Evolutionary conservation across 2,329 filamentous ascomycete genomes (phyloP).

Genomic region (Chrysoporthe austroafricana): DNA sequence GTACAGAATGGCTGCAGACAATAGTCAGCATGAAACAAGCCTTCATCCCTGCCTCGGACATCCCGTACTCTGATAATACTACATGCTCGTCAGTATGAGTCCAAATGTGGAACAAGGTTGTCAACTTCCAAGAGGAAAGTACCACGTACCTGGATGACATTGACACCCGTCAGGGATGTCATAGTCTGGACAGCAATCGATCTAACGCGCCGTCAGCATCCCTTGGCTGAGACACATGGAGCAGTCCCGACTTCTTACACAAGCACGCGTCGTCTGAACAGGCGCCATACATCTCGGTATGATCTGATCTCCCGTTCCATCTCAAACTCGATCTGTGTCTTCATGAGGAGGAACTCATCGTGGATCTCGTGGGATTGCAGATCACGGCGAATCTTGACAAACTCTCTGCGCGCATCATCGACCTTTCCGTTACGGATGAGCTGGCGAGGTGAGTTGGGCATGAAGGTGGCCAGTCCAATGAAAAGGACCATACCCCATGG

Average conservation of each 20-base stretch:
- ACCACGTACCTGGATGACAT: slow-evolving; percentile 50
- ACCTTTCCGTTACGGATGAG: slow-evolving; percentile 53
- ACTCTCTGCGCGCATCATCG: slow-evolving; percentile 52
- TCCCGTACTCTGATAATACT: slow-evolving; percentile 30
- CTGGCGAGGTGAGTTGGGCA: slow-evolving; percentile 58
- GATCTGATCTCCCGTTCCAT: slow-evolving; percentile 58
- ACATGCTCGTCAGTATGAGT: neutral
- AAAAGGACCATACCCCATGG: slow-evolving; percentile 61
- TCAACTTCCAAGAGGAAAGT: too few relatives aligned
- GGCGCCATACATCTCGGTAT: slow-evolving; percentile 53
- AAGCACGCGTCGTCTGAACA: slow-evolving; percentile 56
- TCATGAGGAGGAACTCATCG: slow-evolving; percentile 59
- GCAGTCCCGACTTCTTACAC: slow-evolving; percentile 41
- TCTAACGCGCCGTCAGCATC: slow-evolving; percentile 7
- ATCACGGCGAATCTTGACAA: slow-evolving; percentile 51
- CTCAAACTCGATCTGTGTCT: slow-evolving; percentile 59
- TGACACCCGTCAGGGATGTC: slow-evolving; percentile 60
- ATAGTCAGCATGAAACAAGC: neutral
- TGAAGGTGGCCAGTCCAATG: slow-evolving; percentile 56
- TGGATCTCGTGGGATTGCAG: slow-evolving; percentile 47
- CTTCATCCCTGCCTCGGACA: slow-evolving; percentile 10
- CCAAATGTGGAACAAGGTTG: too few relatives aligned
- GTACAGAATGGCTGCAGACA: slow-evolving; percentile 52
- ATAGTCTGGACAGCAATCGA: slow-evolving; percentile 61
- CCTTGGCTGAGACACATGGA: too few relatives aligned